phyloP scores from a whole-genome alignment of 176 grass and related monocot genomes.

The Otatea glauca region DNA sequence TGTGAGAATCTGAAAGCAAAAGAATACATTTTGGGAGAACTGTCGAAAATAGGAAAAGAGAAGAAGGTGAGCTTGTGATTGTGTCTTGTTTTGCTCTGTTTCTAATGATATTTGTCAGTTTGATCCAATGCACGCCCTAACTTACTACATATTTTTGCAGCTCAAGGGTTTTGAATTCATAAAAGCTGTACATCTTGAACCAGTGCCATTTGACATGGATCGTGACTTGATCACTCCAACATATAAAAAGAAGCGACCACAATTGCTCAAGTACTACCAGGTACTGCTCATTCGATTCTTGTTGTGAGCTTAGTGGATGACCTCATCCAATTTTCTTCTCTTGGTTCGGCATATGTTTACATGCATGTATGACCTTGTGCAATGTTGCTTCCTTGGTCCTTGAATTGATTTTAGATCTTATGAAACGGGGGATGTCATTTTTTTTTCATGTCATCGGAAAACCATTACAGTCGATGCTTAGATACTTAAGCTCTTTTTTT shows the following conservation, averaged over 20 bases:
- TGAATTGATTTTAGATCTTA: constrained; percentile 15
- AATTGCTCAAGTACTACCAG: constrained; percentile 88
- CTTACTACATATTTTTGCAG: constrained; percentile 51
- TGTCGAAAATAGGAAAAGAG: constrained; percentile 69
- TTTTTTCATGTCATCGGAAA: not conserved
- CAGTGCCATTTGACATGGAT: constrained; percentile 79
- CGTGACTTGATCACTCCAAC: constrained; percentile 90
- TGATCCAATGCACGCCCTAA: constrained; percentile 4
- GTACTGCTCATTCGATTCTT: constrained; percentile 41
- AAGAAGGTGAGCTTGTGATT: constrained; percentile 68
- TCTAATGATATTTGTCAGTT: not conserved
- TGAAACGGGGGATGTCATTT: not conserved
- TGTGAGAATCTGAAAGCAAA: constrained; percentile 74
- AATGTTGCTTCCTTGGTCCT: constrained; percentile 12
- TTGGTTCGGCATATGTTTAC: not conserved
- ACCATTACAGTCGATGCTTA: not conserved
- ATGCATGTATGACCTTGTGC: not conserved
- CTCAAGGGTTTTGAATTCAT: constrained; percentile 91
- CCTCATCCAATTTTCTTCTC: constrained; percentile 1
- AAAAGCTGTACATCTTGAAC: constrained; percentile 74
- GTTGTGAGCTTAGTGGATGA: not conserved
- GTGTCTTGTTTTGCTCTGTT: constrained; percentile 18
- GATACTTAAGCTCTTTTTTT: constrained; percentile 6
- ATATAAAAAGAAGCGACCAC: constrained; percentile 84
- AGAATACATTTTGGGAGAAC: constrained; percentile 72